These are phyloP conservation scores for Musa schizocarpa DNA, from an alignment of 176 grass and related monocot genomes.

Conservation along the genomic window DNA sequence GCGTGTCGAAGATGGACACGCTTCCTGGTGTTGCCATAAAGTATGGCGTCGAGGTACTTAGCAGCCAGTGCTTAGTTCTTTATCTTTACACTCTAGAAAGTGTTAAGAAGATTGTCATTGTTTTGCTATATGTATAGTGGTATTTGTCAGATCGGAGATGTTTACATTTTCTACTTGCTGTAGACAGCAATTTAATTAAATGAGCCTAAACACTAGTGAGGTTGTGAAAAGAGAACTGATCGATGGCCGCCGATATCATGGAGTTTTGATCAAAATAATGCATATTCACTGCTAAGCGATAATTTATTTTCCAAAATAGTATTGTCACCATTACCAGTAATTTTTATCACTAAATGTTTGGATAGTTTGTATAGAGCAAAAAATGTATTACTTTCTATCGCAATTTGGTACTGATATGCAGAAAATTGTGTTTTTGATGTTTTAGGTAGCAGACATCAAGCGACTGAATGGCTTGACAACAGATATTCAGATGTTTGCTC, in stretches of 20 bases:
- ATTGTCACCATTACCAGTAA: neutral
- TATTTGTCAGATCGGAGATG: neutral
- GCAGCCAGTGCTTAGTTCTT: neutral
- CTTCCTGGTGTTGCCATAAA: conserved; percentile 1
- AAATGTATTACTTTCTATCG: neutral
- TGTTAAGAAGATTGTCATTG: neutral
- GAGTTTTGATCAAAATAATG: neutral
- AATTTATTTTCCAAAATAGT: too few species aligned
- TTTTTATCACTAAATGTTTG: neutral
- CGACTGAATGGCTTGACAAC: conserved; percentile 77
- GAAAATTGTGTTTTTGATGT: neutral
- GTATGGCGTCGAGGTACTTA: conserved; percentile 4
- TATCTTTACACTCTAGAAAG: neutral
- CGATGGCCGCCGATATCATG: neutral
- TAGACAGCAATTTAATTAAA: neutral
- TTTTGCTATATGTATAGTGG: neutral
- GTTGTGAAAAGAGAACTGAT: neutral
- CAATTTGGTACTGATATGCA: neutral
- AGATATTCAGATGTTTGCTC: conserved; percentile 95
- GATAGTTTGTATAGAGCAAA: neutral
- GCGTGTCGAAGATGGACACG: conserved; percentile 4
- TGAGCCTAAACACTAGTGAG: neutral
- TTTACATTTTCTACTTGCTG: neutral
- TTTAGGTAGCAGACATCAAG: conserved; percentile 83
- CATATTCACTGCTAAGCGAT: neutral